Evolutionary conservation across 768 basidiomycete genomes (phyloP), one percentile per base, ranked within the genome.

Genomic region (Boletus tylopilopsis): DNA sequence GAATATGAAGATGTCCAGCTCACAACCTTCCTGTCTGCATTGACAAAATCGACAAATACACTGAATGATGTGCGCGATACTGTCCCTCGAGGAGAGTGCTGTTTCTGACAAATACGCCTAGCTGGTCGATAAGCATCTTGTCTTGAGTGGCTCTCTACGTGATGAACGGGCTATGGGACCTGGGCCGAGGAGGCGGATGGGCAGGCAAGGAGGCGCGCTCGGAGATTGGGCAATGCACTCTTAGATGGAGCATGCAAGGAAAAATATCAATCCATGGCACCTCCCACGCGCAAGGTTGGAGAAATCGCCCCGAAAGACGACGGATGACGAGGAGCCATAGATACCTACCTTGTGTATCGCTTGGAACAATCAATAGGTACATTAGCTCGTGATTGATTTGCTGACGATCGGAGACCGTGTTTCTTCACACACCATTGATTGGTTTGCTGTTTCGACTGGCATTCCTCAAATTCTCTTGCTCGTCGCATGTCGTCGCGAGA

Each of bases 1-100:
- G 95, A 99, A 80, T 92, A 94, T 68, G 88, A 87, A 61, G 94
- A 99, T 64, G 93, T 95, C 15, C 92, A 96, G 53, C 73, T 99
- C 24, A 96, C 93, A 2, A 85, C 87, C 9, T 90, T 91, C 69
- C 74, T 99, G 12, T 85, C 92, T 1, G 81, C 84, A 13, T 69
- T 99, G 50, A 97, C 94, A 7, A 94, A 94, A 69, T 88, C 90
- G 25, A 78, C 94, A 15, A 86, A 85, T 56, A 80, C 85, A 10
- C 68, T 97, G 50, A 97, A 94, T 64, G 92, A 95, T 59, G 94
- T 95, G 62, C 60, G 90, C 60, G 2, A n/a, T 53, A 27, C 32
- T 27, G 6, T 36, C 36, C 23, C 13, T 27, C 32, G n/a, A 29
- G 29, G 21, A 37, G 21, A 22, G 5, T 6, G 13, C 18, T 27